phyloP scores from a whole-genome alignment of 345 rosid species.

The Populus tremula region DNA sequence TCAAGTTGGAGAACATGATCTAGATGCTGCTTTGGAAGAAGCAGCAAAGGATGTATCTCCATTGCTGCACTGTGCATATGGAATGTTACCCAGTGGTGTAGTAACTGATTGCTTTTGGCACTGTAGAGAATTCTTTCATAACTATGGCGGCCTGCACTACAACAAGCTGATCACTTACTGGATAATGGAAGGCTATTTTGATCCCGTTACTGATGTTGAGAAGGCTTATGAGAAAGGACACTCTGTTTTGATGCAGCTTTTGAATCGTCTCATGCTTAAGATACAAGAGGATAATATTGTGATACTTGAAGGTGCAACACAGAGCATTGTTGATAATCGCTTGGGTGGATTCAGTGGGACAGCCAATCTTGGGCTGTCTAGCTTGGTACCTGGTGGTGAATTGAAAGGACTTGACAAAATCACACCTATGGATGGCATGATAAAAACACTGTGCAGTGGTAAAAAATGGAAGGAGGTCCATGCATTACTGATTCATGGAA shows the following conservation, averaged over 20 bases:
- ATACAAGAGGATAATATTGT: constrained; percentile 43
- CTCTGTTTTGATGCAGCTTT: constrained; percentile 46
- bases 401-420: constrained; percentile 39
- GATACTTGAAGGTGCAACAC: constrained; percentile 38
- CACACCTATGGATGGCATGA: constrained; percentile 44
- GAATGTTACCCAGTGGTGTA: not conserved
- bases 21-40: constrained; percentile 3
- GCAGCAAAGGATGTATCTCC: constrained; percentile 5
- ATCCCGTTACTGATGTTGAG: constrained; percentile 31
- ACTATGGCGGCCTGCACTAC: constrained; percentile 39
- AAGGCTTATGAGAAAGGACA: constrained; percentile 49
- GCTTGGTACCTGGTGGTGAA: constrained; percentile 20
- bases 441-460: constrained; percentile 37
- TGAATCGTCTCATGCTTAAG: constrained; percentile 41
- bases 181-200: constrained; percentile 70
- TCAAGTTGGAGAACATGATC: not conserved
- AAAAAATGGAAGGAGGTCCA: constrained; percentile 19
- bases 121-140: constrained; percentile 34
- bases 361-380: constrained; percentile 35
- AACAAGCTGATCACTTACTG: constrained; percentile 55
- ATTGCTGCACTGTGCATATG: constrained; percentile 26
- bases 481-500: constrained; percentile 48
- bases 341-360: constrained; percentile 25
- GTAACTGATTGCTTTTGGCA: constrained; percentile 50
- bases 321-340: constrained; percentile 28